Conservation (phyloP, 2,329 filamentous ascomycete species). For the Nemania serpens region DNA sequence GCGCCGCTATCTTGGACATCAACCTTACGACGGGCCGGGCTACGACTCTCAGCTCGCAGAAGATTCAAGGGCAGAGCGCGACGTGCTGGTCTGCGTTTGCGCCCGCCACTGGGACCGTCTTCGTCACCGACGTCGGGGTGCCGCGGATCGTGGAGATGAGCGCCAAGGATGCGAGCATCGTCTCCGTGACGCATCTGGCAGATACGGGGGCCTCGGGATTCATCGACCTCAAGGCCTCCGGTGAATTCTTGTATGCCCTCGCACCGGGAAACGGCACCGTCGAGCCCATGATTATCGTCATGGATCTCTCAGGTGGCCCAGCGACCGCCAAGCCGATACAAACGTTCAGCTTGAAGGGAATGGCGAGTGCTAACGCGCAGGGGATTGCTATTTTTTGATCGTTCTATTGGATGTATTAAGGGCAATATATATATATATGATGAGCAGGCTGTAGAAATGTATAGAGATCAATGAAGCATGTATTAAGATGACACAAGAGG, state of each 20-base stretch:
- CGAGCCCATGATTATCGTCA: not conserved
- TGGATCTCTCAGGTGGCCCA: not conserved
- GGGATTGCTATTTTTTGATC: not conserved
- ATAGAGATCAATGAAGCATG: too few relatives aligned
- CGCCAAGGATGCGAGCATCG: slow-evolving; percentile 51
- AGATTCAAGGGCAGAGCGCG: slow-evolving; percentile 55
- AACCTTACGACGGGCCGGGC: slow-evolving; percentile 4
- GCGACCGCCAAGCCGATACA: not conserved
- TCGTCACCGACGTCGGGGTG: slow-evolving; percentile 59
- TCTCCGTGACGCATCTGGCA: slow-evolving; percentile 48
- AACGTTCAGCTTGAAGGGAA: not conserved
- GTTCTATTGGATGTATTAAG: not conserved
- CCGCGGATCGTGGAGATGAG: slow-evolving; percentile 64
- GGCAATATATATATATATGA: not conserved
- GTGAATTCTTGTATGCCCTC: slow-evolving; percentile 62
- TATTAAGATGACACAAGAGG: too few relatives aligned
- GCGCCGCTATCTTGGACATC: slow-evolving; percentile 52
- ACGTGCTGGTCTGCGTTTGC: slow-evolving; percentile 64
- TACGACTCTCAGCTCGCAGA: slow-evolving; percentile 37
- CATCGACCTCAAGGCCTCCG: slow-evolving; percentile 58
- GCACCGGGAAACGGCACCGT: slow-evolving; percentile 55
- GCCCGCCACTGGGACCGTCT: slow-evolving; percentile 50
- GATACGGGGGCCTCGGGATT: slow-evolving; percentile 56
- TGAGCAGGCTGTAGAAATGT: not conserved
- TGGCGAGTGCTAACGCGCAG: not conserved